phyloP scores from a whole-genome alignment of 2,329 filamentous ascomycete genomes.

The Pseudogymnoascus destructans region DNA sequence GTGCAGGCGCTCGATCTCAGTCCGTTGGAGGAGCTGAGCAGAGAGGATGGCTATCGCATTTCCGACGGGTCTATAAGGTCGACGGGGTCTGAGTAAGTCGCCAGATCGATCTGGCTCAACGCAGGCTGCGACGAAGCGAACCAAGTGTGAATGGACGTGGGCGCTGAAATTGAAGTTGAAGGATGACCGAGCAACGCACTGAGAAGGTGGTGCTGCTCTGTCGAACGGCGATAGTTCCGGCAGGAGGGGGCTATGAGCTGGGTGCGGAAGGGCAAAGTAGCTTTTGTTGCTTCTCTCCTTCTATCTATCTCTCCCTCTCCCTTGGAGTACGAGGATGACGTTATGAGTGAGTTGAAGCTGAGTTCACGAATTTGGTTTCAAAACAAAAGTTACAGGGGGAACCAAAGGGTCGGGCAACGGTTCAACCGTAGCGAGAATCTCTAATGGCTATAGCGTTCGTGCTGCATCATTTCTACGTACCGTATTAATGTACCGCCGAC shows the following conservation, averaged over 20 bases:
- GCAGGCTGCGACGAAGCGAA: constrained; percentile 4
- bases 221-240: neutral
- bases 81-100: neutral
- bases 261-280: neutral
- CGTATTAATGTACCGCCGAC: neutral
- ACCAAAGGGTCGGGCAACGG: constrained; percentile 8
- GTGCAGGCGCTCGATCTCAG: constrained; percentile 9
- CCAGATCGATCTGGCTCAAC: constrained; percentile 4
- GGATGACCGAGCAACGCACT: neutral
- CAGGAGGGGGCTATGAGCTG: neutral
- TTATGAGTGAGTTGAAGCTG: neutral
- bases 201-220: neutral
- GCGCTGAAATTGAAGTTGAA: neutral
- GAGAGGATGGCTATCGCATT: constrained; percentile 10
- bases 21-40: constrained; percentile 12
- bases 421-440: constrained; percentile 8
- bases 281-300: neutral
- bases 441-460: constrained; percentile 3
- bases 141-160: neutral
- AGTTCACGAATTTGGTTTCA: constrained; percentile 7
- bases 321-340: constrained; percentile 3
- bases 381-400: constrained; percentile 11
- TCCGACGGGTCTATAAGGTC: constrained; percentile 4
- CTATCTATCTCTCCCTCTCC: constrained; percentile 1
- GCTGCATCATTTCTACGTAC: neutral